Conservation (phyloP, 208 protist genomes). For the Trypanosoma rangeli region DNA sequence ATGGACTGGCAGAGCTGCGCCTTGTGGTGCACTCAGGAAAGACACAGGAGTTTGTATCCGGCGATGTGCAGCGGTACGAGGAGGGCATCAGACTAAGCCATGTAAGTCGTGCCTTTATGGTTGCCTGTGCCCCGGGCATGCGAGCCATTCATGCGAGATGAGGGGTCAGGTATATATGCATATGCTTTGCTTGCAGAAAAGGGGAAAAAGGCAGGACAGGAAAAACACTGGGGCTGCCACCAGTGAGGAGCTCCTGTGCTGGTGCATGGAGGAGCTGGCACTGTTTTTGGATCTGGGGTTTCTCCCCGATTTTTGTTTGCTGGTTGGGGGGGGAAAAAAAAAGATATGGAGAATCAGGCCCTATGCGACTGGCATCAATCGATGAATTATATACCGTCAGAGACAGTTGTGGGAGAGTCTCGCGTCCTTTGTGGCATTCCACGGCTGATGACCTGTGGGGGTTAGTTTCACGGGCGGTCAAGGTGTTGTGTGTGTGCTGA, state of each 20-base stretch:
- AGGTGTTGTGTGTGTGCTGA: constrained; percentile 3
- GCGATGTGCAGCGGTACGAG: background rate
- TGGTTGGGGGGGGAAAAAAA: constrained; percentile 1
- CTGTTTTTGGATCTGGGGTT: constrained; percentile 12
- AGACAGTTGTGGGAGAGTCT: background rate
- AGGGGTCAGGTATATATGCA: background rate
- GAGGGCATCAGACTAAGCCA: constrained; percentile 3
- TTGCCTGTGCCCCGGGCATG: constrained; percentile 1
- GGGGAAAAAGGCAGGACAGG: background rate
- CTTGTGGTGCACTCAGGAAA: constrained; percentile 13
- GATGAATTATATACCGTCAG: constrained; percentile 1
- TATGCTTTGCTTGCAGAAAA: background rate
- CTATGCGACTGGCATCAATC: constrained; percentile 9
- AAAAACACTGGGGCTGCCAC: background rate
- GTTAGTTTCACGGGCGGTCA: constrained; percentile 3
- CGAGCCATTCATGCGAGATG: constrained; percentile 9
- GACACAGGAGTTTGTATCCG: constrained; percentile 13
- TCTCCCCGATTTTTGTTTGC: background rate
- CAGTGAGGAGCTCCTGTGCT: background rate
- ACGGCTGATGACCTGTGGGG: background rate
- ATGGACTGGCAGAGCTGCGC: constrained; percentile 2
- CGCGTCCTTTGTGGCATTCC: background rate
- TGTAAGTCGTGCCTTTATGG: constrained; percentile 10
- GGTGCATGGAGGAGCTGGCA: background rate
- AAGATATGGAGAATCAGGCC: background rate